These are phyloP conservation scores for Pyrrhoderma lamaoense DNA, from an alignment of 1,284 basidiomycete species.

Conservation along the genomic window DNA sequence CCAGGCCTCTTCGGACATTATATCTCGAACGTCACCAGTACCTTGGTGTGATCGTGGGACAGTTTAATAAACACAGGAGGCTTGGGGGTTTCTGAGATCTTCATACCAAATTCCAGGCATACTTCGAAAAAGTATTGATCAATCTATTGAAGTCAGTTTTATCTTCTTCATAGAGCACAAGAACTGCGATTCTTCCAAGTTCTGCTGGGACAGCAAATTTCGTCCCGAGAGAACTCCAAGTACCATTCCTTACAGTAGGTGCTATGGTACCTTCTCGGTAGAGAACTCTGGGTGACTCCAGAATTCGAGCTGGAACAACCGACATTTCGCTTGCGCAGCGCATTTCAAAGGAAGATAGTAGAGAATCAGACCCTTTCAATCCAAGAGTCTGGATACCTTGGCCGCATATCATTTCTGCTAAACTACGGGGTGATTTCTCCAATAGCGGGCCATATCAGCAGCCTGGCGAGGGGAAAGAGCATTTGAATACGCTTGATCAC, in stretches of 20 bases:
- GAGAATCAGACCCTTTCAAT: constrained; percentile 19
- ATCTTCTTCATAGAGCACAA: too few relatives aligned
- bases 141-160: too few relatives aligned
- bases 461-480: constrained; percentile 45
- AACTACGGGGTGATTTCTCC: constrained; percentile 12
- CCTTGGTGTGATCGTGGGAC: too few relatives aligned
- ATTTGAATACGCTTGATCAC: too few relatives aligned
- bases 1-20: too few relatives aligned
- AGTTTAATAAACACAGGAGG: too few relatives aligned
- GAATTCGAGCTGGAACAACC: constrained; percentile 50
- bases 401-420: constrained; percentile 36
- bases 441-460: constrained; percentile 28
- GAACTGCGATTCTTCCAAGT: not conserved
- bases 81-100: too few relatives aligned
- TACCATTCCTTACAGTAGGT: constrained; percentile 44
- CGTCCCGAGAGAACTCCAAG: constrained; percentile 60
- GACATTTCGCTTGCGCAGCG: constrained; percentile 47
- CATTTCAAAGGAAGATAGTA: constrained; percentile 47
- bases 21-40: too few relatives aligned
- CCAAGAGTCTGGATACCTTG: constrained; percentile 52
- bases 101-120: too few relatives aligned
- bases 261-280: too few relatives aligned
- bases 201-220: not conserved
- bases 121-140: too few relatives aligned
- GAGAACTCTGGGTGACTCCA: too few relatives aligned